phyloP scores from a whole-genome alignment of 805 yeast species.

The Saturnispora serradocipensis region DNA sequence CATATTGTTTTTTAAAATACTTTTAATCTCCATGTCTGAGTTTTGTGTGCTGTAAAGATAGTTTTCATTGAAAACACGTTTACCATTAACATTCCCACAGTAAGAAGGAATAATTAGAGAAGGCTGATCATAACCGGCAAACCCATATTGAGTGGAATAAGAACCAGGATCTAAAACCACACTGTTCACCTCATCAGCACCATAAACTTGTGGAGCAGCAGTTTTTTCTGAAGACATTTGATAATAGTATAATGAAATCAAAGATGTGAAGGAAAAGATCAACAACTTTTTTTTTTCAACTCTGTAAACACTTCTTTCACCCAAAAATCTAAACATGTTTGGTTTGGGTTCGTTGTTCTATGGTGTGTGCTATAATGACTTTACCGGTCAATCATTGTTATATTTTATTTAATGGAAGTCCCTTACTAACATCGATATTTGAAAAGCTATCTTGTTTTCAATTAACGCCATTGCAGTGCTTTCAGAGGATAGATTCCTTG shows the following conservation, averaged over 20 bases:
- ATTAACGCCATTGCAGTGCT: constrained; percentile 51
- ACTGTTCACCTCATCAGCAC: constrained; percentile 82
- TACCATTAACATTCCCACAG: constrained; percentile 34
- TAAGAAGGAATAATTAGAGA: constrained; percentile 63
- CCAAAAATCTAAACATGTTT: constrained; percentile 1
- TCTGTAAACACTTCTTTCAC: background rate
- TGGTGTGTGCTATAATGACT: background rate
- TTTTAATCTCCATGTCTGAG: constrained; percentile 41
- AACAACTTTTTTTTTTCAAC: background rate
- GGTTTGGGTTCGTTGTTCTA: constrained; percentile 8
- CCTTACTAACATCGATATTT: background rate
- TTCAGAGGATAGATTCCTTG: constrained; percentile 52
- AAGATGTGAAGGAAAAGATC: background rate
- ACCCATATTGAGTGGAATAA: constrained; percentile 73
- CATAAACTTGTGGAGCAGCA: constrained; percentile 43
- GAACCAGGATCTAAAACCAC: constrained; percentile 90
- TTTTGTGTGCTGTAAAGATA: constrained; percentile 34
- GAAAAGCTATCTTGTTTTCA: constrained; percentile 35
- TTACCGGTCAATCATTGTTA: background rate
- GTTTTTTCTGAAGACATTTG: constrained; percentile 17
- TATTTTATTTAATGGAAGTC: background rate
- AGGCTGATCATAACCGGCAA: constrained; percentile 89
- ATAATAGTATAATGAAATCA: background rate
- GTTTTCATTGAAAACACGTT: constrained; percentile 24
- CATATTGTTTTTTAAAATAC: constrained; percentile 51